Percentiles rank a stretch among this genome's conserved stretches.
These are phyloP conservation scores for Aspergillus clavatus DNA, from an alignment of 2,329 filamentous ascomycete genomes.

Conservation along the genomic window DNA sequence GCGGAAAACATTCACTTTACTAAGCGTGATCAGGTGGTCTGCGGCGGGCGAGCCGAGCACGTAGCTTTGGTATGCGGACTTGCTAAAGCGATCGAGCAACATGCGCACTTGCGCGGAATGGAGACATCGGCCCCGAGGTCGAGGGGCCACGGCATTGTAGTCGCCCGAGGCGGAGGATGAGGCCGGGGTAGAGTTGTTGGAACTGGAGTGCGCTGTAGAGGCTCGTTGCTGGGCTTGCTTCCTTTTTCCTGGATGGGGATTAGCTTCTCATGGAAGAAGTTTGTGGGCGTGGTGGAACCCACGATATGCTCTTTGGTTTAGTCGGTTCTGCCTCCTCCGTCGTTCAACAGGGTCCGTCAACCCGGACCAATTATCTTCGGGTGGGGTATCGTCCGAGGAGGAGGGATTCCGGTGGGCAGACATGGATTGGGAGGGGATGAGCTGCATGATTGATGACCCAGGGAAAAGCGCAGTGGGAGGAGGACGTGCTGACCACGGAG, in stretches of 20 bases:
- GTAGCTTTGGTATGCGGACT: conserved; percentile 23
- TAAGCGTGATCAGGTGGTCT: conserved; percentile 33
- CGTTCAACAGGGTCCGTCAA: conserved; percentile 24
- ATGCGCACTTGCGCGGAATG: not conserved
- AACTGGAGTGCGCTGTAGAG: not conserved
- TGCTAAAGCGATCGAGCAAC: conserved; percentile 17
- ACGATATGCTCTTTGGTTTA: conserved; percentile 31
- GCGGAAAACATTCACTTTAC: conserved; percentile 34
- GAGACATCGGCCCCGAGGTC: conserved; percentile 2
- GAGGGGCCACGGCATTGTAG: too few species aligned
- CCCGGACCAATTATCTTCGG: conserved; percentile 22
- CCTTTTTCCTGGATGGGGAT: conserved; percentile 14
- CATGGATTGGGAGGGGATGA: not conserved
- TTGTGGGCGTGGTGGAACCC: conserved; percentile 2
- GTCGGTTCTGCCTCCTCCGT: conserved; percentile 26
- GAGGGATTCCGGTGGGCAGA: not conserved
- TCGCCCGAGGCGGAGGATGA: not conserved
- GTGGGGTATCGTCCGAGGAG: not conserved
- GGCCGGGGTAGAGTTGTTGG: not conserved
- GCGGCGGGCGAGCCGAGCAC: conserved; percentile 20
- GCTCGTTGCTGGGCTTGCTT: conserved; percentile 13
- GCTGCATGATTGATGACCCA: not conserved
- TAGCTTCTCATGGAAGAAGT: not conserved
- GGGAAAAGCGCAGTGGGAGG: not conserved
- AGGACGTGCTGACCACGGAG: not conserved